Evolutionary conservation across 208 protist species (phyloP), one percentile per base, ranked within the genome.

Genomic region (Leishmania lainsoni): DNA sequence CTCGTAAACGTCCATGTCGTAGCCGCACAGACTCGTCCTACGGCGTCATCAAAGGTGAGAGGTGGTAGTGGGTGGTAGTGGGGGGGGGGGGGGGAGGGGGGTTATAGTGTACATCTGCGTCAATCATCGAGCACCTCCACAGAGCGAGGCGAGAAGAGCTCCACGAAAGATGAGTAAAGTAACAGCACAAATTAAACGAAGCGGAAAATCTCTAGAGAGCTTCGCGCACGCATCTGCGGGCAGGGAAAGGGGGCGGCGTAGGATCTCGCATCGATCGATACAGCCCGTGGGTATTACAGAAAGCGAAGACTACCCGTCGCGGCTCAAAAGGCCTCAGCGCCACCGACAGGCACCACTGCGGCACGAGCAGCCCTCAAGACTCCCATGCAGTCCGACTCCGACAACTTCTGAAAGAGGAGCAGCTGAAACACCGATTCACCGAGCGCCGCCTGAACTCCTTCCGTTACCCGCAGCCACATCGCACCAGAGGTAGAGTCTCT

Each of bases 361-460:
- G 86, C 75, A 59, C 87, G 81, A 58, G 88, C 90, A 14, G 92
- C 86, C 5, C 90, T 86, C 65, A 90, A 83, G 49, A 97, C 89
- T 16, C 88, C 80, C 59, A 90, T 86, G 56, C 85, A 87, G 79
- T 95, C 87, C 42, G 90, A 90, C 82, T 94, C 91, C 54, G 89
- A 90, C 16, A 97, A 70, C 26, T 95, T 87, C 73, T 95, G 87
- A 59, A 92, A 89, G 14, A 95, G 86, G 54, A 97, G 71, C 59
- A 93, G 83, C 75, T 89, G 85, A 78, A 93, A 90, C 9, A 95
- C 75, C 3, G 89, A 86, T 9, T 88, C 82, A 8, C 93, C 93
- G 0, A 97, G 79, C 14, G 86, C 87, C 4, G 90, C 83, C 54
- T 84, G 89, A 49, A 96, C 91, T 35, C 87, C 78, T n/a, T 91